Evolutionary conservation across 2,329 filamentous ascomycete genomes (phyloP).

Genomic region (Curvularia lunata): DNA sequence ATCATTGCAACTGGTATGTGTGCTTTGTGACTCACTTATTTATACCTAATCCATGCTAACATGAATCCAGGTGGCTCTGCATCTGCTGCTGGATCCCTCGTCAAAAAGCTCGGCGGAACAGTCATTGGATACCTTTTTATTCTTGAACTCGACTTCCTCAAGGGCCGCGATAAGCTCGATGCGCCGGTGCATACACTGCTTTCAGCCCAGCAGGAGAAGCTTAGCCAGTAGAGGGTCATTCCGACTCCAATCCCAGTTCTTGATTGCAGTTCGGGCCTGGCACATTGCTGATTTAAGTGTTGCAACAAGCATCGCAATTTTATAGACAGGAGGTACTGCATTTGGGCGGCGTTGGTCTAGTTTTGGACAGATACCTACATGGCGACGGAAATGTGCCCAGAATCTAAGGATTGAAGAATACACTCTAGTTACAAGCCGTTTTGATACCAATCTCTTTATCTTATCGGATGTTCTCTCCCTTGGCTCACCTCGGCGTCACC

Average conservation of each 20-base stretch:
- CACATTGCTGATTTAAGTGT: not conserved
- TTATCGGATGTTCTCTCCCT: not conserved
- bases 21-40: too few species aligned
- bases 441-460: not conserved
- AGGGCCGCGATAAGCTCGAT: conserved; percentile 87
- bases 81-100: conserved; percentile 82
- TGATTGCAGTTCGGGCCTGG: not conserved
- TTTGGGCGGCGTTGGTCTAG: conserved; percentile 29
- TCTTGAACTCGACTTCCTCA: conserved; percentile 91
- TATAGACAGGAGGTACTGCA: conserved; percentile 28
- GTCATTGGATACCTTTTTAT: conserved; percentile 93
- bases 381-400: not conserved
- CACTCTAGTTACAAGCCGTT: not conserved
- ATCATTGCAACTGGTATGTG: conserved; percentile 94
- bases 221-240: conserved; percentile 10
- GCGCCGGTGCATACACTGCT: conserved; percentile 85
- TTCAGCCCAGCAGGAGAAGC: conserved; percentile 62
- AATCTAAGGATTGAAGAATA: not conserved
- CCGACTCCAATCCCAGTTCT: not conserved
- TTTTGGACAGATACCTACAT: conserved; percentile 6
- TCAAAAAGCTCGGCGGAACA: conserved; percentile 83
- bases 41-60: conserved; percentile 13
- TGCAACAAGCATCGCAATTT: conserved; percentile 9
- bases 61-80: conserved; percentile 78
- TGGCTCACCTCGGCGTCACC: not conserved